Evolutionary conservation across 1,284 basidiomycete genomes (phyloP), one percentile per base, ranked within the genome.

Genomic region (Pseudozyma pruni): DNA sequence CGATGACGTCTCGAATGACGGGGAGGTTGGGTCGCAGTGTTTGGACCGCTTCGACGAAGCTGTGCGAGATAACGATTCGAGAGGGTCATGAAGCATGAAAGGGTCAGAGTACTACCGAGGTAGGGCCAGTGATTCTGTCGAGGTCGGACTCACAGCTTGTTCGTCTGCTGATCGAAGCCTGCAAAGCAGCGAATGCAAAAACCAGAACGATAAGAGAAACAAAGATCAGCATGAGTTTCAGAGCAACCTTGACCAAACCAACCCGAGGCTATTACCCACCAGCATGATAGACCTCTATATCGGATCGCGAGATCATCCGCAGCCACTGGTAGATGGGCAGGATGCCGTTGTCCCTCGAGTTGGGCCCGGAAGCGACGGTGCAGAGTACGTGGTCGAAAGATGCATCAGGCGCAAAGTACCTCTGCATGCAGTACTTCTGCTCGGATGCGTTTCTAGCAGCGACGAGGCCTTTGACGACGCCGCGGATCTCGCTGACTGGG

Each of bases 271-370:
- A n/a, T 31, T 6, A 72, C 76, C 46, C 47, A 78, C 78, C 80
- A 19, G 72, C 64, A 17, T 64, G 61, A 32, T 72, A 66, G 3
- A 81, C 68, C 35, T 76, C 61, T 37, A 82, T 79, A 13, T 67
- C 54, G 1, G 76, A 73, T 10, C 37, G 57, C 16, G 76, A 80
- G 42, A 82, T 74, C 43, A 67, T 57, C 3, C 79, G 58, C 37
- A 80, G 60, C 72, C 75, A 81, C 51, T 82, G 79, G 40, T 78
- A 82, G 45, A 82, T 79, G 27, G 78, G 76, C 41, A 82, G 40
- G 8, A 82, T 23, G 14, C 74, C 76, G 4, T 52, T 72, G 51
- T 82, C 80, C 31, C 80, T 56, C 35, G 75, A 78, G 60, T 71
- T 72, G 32, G 67, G 66, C 10, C 60, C 54, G 17, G 71, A 69